phyloP scores from a whole-genome alignment of 306 rosid genomes.

The Cicer arietinum region DNA sequence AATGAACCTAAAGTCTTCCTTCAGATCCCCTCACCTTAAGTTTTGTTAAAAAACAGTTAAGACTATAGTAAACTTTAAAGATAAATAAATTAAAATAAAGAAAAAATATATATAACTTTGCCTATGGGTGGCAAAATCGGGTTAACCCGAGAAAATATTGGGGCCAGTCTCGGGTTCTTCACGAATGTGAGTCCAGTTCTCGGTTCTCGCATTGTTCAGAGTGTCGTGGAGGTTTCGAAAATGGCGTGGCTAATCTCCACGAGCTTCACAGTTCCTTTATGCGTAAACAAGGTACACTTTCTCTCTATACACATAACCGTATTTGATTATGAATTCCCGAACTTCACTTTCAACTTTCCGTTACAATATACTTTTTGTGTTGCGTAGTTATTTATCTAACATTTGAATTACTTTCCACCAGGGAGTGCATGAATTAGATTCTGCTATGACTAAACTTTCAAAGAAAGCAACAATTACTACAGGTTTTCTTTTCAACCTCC shows the following conservation, averaged over 20 bases:
- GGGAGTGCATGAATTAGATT: slow-evolving; percentile 36
- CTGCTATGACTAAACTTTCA: slow-evolving; percentile 43
- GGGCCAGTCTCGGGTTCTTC: background rate
- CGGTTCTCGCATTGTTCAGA: background rate
- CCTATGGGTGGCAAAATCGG: background rate
- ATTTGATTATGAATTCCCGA: slow-evolving; percentile 10
- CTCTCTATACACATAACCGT: slow-evolving; percentile 30
- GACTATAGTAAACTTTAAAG: too few species aligned
- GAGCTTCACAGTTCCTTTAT: slow-evolving; percentile 38
- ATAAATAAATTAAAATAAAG: too few species aligned
- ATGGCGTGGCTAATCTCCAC: slow-evolving; percentile 44
- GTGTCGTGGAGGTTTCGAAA: background rate
- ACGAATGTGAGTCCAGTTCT: background rate
- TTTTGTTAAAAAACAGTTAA: too few species aligned
- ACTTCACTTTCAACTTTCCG: background rate
- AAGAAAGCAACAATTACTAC: slow-evolving; percentile 41
- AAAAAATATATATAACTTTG: too few species aligned
- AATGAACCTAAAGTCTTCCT: too few species aligned
- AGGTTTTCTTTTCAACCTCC: slow-evolving; percentile 55
- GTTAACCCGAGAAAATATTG: background rate
- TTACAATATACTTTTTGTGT: background rate
- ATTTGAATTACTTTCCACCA: slow-evolving; percentile 32
- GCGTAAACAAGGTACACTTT: slow-evolving; percentile 25
- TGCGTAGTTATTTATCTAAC: slow-evolving; percentile 11
- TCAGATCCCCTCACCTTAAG: too few species aligned